Percentiles rank a stretch among this genome's conserved stretches.
Evolutionary conservation across 257 asterid species (phyloP).

Genomic region (Ehretia macrophylla): DNA sequence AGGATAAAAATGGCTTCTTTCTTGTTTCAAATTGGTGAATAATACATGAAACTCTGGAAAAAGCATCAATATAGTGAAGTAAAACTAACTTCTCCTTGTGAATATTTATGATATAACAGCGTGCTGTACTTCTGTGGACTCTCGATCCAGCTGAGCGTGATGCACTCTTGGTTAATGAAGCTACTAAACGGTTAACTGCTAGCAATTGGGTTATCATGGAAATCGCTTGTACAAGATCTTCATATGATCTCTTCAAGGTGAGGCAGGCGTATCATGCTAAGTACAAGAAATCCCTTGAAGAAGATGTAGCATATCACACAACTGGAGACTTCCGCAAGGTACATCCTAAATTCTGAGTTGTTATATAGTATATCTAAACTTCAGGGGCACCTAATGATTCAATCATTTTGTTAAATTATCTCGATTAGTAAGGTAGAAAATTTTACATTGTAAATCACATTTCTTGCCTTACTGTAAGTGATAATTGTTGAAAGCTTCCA

Average conservation of each 20-base stretch:
- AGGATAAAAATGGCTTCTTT: background rate
- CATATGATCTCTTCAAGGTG: constrained; percentile 57
- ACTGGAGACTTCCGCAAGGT: constrained; percentile 76
- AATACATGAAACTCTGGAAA: background rate
- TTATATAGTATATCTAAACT: background rate
- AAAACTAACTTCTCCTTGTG: background rate
- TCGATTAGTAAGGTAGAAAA: no score
- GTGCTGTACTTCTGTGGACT: constrained; percentile 65
- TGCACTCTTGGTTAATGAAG: constrained; percentile 65
- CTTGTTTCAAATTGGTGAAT: background rate
- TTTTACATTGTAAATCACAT: no score
- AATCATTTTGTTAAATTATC: background rate
- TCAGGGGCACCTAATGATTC: no score
- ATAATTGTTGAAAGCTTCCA: no score
- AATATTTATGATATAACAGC: constrained; percentile 29
- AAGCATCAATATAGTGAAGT: background rate
- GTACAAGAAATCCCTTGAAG: constrained; percentile 79
- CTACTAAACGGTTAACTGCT: constrained; percentile 53
- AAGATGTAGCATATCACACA: constrained; percentile 82
- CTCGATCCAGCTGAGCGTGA: constrained; percentile 81
- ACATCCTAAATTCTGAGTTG: constrained; percentile 2
- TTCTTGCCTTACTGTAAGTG: no score
- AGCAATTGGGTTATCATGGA: constrained; percentile 73
- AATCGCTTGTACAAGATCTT: constrained; percentile 70
- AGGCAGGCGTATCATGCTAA: constrained; percentile 66